Conservation (phyloP, 1,284 basidiomycete species). For the Bjerkandera adusta region DNA sequence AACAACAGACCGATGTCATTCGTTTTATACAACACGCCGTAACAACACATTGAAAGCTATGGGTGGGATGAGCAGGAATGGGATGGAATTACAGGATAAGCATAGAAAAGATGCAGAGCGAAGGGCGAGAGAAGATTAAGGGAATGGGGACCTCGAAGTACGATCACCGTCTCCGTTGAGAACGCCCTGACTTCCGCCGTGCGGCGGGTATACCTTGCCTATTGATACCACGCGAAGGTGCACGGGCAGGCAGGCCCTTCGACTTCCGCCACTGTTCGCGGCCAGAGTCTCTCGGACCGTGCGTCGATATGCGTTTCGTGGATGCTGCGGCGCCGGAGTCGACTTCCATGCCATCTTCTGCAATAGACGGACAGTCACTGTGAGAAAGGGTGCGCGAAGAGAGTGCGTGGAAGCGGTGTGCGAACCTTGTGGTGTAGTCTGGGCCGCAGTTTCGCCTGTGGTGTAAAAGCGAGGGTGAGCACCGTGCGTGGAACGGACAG, state of each 20-base stretch:
- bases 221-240: slow-evolving; percentile 56
- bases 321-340: slow-evolving; percentile 34
- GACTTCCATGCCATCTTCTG: slow-evolving; percentile 51
- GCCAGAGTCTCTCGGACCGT: slow-evolving; percentile 68
- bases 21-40: no score
- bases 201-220: slow-evolving; percentile 61
- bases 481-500: neutral
- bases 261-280: slow-evolving; percentile 73
- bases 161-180: slow-evolving; percentile 66
- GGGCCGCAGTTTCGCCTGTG: neutral
- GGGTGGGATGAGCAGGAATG: neutral
- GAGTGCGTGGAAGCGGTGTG: slow-evolving; percentile 17
- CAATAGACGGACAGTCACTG: slow-evolving; percentile 11
- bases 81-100: neutral
- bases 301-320: slow-evolving; percentile 60
- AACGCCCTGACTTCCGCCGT: slow-evolving; percentile 61
- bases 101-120: neutral
- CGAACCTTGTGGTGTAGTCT: slow-evolving; percentile 10
- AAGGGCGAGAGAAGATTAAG: neutral
- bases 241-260: slow-evolving; percentile 60
- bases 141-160: no score
- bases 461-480: neutral
- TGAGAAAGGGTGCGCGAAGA: slow-evolving; percentile 5
- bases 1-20: no score
- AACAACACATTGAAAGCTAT: no score